Evolutionary conservation across 2,329 filamentous ascomycete genomes (phyloP), one percentile per base, ranked within the genome.

Genomic region (Neofusicoccum umdonicola): DNA sequence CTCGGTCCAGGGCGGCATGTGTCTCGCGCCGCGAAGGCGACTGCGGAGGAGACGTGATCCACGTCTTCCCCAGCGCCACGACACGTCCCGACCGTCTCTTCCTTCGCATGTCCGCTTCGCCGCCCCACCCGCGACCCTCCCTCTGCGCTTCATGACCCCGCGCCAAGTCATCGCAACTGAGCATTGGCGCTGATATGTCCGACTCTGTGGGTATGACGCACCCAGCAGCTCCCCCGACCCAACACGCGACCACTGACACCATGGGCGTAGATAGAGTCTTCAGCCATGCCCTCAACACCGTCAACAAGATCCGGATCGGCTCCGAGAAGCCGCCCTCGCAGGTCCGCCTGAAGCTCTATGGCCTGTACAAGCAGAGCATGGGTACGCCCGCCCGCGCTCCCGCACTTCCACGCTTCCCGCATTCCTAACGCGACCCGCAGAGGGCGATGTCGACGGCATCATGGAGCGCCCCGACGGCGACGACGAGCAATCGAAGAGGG

Each of bases 301-400:
- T 99, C 73, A 97, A 97, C 80, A 96, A 96, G 80, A 96, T 99
- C 71, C 94, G 95, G 74, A 97, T 93, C 17, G 94, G 95, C 68
- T 92, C 92, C 61, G 88, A 92, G 68, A 90, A 95, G 67, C 95
- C 95, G 51, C 95, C 95, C 54, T 87, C 93, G 2, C 83, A 85
- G 67, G 93, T 96, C 74, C 90, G 95, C 65, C 84, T 99, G 71
- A 90, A 91, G 65, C 90, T 99, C 67, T 99, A 99, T 89, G 95
- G 95, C 68, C 85, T 99, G 69, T 99, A 99, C 82, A 99, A 99
- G 77, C 95, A 99, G 79, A 93, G 93, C 67, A 98, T 98, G 95
- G 86, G 84, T 86, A 78, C 67, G 77, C 71, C 47, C 17, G 27
- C 35, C 63, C 13, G 41, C 44, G 15, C 19, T 3, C n/a, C 45